Evolutionary conservation across 345 rosid species (phyloP), one percentile per base, ranked within the genome.

Genomic region (Syzygium aromaticum): DNA sequence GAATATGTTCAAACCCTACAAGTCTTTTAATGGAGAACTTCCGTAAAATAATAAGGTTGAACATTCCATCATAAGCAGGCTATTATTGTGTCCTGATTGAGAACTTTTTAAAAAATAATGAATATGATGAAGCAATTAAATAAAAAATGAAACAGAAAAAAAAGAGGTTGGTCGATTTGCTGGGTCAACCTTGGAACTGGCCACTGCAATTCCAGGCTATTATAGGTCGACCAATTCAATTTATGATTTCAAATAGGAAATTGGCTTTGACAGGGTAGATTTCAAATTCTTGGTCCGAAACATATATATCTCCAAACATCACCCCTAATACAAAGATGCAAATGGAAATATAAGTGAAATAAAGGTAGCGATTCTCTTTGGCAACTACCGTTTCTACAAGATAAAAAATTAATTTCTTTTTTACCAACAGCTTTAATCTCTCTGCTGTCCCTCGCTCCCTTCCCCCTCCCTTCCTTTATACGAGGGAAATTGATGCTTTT

Each of bases 171-270:
- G 73, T 4, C 2, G 0, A 0, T 3, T n/a, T 6, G 7, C 12
- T 3, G 4, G 4, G 19, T 14, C 4, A 1, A 63, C 17, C 38
- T 2, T 63, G 16, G 19, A 15, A 13, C 38, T 63, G 2, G 2
- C 0, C 1, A 3, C n/a, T n/a, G 73, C 4, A 4, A 8, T 0
- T 28, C 1, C 0, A 28, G 9, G 0, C 5, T 52, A 1, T n/a
- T 63, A 14, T 6, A 63, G n/a, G 1, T 23, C 27, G 23, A 54
- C 10, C 25, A 21, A 22, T 54, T 54, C 27, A 54, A 21, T 21
- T 54, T 25, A 3, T 1, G 2, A 54, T 8, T 54, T 54, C 59
- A 22, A 22, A 25, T 43, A 43, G 46, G 7, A 43, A 21, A 54
- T 21, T 1, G 11, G 59, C 11, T 54, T 54, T 54, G 11, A 54